phyloP scores from a whole-genome alignment of 164 flowering plant species.

The Umbilicus rupestris region DNA sequence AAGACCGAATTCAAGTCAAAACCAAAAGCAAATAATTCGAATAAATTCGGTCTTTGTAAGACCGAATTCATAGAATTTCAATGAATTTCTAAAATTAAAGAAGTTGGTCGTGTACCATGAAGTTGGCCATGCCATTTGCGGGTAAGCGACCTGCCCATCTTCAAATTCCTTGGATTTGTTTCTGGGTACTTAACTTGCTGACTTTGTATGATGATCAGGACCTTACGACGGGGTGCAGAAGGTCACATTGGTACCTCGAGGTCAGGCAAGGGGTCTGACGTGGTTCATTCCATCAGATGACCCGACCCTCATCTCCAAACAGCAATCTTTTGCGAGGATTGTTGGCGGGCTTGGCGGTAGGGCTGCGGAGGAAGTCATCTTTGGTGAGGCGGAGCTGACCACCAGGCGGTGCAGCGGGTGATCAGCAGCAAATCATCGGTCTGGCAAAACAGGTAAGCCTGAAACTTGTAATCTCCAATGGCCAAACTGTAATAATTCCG shows the following conservation, averaged over 20 bases:
- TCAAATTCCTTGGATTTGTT: too few species aligned
- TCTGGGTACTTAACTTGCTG: too few species aligned
- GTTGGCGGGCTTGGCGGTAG: constrained; percentile 88
- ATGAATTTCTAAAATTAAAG: too few species aligned
- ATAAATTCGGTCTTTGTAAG: too few species aligned
- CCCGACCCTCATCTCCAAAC: constrained; percentile 74
- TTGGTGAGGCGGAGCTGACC: constrained; percentile 82
- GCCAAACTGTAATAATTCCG: not conserved
- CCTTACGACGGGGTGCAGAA: constrained; percentile 89
- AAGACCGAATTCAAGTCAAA: too few species aligned
- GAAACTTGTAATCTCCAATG: not conserved
- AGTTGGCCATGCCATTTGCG: constrained; percentile 92
- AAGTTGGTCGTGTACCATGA: constrained; percentile 89
- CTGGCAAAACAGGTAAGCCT: constrained; percentile 64
- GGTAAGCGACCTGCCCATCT: constrained; percentile 31
- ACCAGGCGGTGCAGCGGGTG: constrained; percentile 87
- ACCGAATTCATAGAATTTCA: constrained; percentile 36
- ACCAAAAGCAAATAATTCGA: too few species aligned
- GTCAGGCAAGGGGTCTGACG: constrained; percentile 79
- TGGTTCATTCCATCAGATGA: constrained; percentile 82
- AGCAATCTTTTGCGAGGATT: constrained; percentile 76
- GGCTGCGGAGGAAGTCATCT: constrained; percentile 83
- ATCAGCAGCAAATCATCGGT: constrained; percentile 74
- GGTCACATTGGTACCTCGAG: constrained; percentile 76
- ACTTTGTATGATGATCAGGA: constrained; percentile 29